A percentile compares a stretch with the other conserved stretches of the same genome.
Conservation (phyloP, 495 filamentous ascomycete genomes). For the Talaromyces proteolyticus region DNA sequence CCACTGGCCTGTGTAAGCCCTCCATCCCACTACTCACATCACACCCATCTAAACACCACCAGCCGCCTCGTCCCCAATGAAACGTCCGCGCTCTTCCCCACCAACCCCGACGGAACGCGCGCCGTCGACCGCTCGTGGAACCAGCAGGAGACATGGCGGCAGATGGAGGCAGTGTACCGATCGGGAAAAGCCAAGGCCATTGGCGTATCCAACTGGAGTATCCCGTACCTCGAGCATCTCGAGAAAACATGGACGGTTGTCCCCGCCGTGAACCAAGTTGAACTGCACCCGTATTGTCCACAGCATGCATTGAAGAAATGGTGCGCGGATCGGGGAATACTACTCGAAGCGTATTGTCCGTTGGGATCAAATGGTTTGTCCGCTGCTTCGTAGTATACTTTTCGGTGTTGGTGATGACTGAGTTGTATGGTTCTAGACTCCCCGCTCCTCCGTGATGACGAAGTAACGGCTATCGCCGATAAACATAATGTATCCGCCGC, state of each 20-base stretch:
- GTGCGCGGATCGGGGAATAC: constrained; percentile 10
- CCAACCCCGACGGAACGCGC: constrained; percentile 50
- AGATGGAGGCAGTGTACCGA: constrained; percentile 21
- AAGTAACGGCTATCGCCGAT: constrained; percentile 15
- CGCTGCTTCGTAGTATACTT: background rate
- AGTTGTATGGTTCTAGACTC: constrained; percentile 8
- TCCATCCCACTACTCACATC: background rate
- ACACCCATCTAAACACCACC: background rate
- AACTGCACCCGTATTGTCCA: constrained; percentile 74
- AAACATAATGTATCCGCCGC: constrained; percentile 14
- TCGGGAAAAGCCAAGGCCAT: constrained; percentile 62
- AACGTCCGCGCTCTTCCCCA: constrained; percentile 59
- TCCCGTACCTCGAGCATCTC: constrained; percentile 54
- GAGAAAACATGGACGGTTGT: constrained; percentile 50
- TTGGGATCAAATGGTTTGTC: constrained; percentile 14
- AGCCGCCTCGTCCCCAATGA: constrained; percentile 50
- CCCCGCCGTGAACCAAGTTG: constrained; percentile 73
- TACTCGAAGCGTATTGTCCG: constrained; percentile 15
- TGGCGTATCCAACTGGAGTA: constrained; percentile 71
- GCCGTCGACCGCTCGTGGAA: constrained; percentile 28
- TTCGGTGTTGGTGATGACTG: background rate
- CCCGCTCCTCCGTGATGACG: constrained; percentile 13
- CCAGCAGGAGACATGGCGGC: constrained; percentile 16
- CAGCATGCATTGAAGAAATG: constrained; percentile 29
- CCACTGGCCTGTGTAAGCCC: constrained; percentile 55